These are phyloP conservation scores for Rhazya stricta DNA, from an alignment of 257 asterid species.

Conservation along the genomic window DNA sequence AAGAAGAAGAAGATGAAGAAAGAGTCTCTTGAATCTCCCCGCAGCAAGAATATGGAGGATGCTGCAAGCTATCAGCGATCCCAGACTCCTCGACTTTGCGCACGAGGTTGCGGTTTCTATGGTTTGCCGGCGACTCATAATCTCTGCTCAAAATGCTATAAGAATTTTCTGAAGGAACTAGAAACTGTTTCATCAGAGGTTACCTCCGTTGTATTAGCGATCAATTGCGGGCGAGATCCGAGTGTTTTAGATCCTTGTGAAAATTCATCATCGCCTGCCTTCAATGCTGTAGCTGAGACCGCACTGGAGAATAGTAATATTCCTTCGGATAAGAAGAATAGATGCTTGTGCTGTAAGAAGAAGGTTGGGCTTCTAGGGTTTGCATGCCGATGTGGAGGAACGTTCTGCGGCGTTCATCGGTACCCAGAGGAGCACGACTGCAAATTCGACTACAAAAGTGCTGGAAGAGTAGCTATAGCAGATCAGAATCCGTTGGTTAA, in stretches of 20 bases:
- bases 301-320: neutral
- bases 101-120: constrained; percentile 16
- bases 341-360: constrained; percentile 10
- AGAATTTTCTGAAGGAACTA: constrained; percentile 1
- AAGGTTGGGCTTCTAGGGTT: constrained; percentile 10
- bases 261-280: neutral
- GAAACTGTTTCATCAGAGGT: too few relatives aligned
- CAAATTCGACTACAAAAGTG: neutral
- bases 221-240: too few relatives aligned
- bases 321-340: neutral
- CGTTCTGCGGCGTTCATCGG: constrained; percentile 16
- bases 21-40: too few relatives aligned
- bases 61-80: neutral
- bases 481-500: constrained; percentile 5
- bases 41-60: neutral
- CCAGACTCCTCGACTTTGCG: constrained; percentile 7
- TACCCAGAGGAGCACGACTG: constrained; percentile 14
- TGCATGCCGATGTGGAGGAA: constrained; percentile 15
- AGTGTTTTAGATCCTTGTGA: too few relatives aligned
- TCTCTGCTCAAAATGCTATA: constrained; percentile 18
- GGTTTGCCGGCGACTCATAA: constrained; percentile 11
- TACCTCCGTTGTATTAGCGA: neutral
- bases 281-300: too few relatives aligned
- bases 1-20: too few relatives aligned
- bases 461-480: neutral